phyloP scores from a whole-genome alignment of 805 yeast genomes.

The Torulaspora gathmanii region DNA sequence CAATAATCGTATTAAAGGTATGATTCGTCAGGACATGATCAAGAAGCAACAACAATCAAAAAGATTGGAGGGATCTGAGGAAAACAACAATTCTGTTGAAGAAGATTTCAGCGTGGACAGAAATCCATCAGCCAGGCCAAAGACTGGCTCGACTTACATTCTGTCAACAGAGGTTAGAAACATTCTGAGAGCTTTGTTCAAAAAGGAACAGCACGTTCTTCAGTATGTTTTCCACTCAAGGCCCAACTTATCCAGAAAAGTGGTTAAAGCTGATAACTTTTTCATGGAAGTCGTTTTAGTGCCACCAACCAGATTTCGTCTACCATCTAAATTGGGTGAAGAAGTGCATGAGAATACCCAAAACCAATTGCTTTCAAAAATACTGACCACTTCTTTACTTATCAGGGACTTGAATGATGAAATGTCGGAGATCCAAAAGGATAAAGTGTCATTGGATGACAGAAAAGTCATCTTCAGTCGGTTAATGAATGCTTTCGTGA shows the following conservation, averaged over 20 bases:
- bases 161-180: slow-evolving; percentile 83
- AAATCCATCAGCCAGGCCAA: slow-evolving; percentile 52
- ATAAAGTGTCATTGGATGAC: slow-evolving; percentile 59
- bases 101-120: slow-evolving; percentile 36
- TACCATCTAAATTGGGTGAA: slow-evolving; percentile 96
- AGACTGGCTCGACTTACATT: slow-evolving; percentile 76
- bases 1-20: slow-evolving; percentile 79
- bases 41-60: slow-evolving; percentile 36
- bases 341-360: slow-evolving; percentile 92
- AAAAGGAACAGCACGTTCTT: slow-evolving; percentile 62
- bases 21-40: slow-evolving; percentile 66
- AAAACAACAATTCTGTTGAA: slow-evolving; percentile 25
- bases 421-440: slow-evolving; percentile 56
- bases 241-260: slow-evolving; percentile 49
- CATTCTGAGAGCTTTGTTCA: slow-evolving; percentile 69
- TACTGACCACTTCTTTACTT: slow-evolving; percentile 71
- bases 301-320: slow-evolving; percentile 94
- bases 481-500: slow-evolving; percentile 92
- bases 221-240: slow-evolving; percentile 76
- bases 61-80: slow-evolving; percentile 29
- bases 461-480: slow-evolving; percentile 76
- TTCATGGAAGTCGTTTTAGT: slow-evolving; percentile 85
- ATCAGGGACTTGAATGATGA: slow-evolving; percentile 89
- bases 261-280: slow-evolving; percentile 70
- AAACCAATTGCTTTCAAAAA: slow-evolving; percentile 78